These are phyloP conservation scores for Setaria italica DNA, from an alignment of 202 grass and related monocot species.

Conservation along the genomic window DNA sequence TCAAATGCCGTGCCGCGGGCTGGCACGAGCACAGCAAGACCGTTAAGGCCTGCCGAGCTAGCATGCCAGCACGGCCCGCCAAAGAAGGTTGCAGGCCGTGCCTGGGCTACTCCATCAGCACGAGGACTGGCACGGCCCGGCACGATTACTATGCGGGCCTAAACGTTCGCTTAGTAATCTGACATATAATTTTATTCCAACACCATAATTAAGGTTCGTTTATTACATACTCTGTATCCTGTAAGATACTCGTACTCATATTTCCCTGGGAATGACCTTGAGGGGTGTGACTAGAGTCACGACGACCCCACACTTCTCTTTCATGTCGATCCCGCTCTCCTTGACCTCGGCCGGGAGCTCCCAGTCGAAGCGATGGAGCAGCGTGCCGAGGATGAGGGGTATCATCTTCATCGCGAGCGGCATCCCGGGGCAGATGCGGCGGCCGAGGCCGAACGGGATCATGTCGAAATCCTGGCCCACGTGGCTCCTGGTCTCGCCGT, in stretches of 20 bases:
- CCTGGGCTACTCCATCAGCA: too few species aligned
- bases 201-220: too few species aligned
- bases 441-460: constrained; percentile 55
- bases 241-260: background rate
- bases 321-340: constrained; percentile 39
- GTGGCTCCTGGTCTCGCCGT: constrained; percentile 25
- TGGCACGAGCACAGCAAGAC: too few species aligned
- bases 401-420: constrained; percentile 42
- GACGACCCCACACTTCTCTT: constrained; percentile 51
- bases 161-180: too few species aligned
- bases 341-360: constrained; percentile 27
- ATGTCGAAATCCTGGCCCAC: constrained; percentile 44
- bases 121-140: too few species aligned
- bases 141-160: too few species aligned
- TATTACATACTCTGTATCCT: too few species aligned
- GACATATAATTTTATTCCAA: too few species aligned
- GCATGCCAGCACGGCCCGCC: too few species aligned
- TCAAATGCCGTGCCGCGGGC: too few species aligned
- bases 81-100: too few species aligned
- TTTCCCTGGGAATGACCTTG: constrained; percentile 30
- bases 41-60: too few species aligned
- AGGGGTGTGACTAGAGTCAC: constrained; percentile 39
- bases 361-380: constrained; percentile 55
- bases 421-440: constrained; percentile 54
- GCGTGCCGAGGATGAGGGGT: constrained; percentile 45